These are phyloP conservation scores for Penicillium daleae DNA, from an alignment of 495 filamentous ascomycete species.

Conservation along the genomic window DNA sequence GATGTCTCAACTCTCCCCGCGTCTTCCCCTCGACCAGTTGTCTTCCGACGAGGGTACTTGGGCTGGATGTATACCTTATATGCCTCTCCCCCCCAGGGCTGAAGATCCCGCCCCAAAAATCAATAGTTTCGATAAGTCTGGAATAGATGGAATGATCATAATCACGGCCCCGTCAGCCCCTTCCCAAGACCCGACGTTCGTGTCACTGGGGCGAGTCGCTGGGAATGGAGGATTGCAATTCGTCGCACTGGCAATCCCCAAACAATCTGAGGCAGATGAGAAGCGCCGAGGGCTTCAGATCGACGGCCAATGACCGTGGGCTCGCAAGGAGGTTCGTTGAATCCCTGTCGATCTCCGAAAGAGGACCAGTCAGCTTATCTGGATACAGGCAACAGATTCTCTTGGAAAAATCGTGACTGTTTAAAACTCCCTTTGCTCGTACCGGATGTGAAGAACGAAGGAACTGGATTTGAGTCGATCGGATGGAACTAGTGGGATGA, in stretches of 20 bases:
- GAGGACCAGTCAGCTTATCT: neutral
- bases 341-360: slow-evolving; percentile 25
- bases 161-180: slow-evolving; percentile 25
- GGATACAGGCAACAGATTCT: neutral
- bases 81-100: neutral
- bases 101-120: slow-evolving; percentile 2
- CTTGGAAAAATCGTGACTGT: no score
- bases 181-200: slow-evolving; percentile 13
- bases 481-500: slow-evolving; percentile 9
- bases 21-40: slow-evolving; percentile 15
- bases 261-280: slow-evolving; percentile 33
- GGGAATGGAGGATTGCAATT: slow-evolving; percentile 28
- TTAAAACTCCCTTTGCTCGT: neutral
- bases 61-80: slow-evolving; percentile 16
- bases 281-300: slow-evolving; percentile 38
- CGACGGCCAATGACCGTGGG: slow-evolving; percentile 25
- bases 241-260: slow-evolving; percentile 24
- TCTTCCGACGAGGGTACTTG: slow-evolving; percentile 8
- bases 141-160: slow-evolving; percentile 9
- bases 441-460: slow-evolving; percentile 9
- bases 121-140: neutral
- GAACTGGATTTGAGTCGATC: slow-evolving; percentile 8
- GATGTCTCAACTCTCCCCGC: slow-evolving; percentile 34
- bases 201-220: slow-evolving; percentile 22
- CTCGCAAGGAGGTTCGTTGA: slow-evolving; percentile 26